Conservation (phyloP, 148 eudicot genomes). For the Beta vulgaris region DNA sequence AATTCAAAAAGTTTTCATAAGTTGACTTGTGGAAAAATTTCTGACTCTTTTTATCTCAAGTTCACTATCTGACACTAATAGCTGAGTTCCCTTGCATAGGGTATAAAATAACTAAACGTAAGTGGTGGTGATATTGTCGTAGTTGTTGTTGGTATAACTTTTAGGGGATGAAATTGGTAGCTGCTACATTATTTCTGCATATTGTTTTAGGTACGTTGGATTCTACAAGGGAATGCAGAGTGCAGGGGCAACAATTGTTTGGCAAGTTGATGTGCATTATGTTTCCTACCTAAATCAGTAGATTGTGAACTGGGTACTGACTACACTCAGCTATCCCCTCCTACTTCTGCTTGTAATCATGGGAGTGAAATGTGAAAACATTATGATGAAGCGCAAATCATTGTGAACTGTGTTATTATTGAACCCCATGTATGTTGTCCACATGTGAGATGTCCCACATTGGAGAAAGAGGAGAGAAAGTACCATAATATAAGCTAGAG, state of each 20-base stretch:
- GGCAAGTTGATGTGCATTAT: conserved; percentile 81
- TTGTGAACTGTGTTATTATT: too few species aligned
- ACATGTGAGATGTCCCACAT: too few species aligned
- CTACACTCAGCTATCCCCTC: conserved; percentile 75
- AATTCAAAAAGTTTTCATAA: too few species aligned
- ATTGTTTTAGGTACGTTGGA: conserved; percentile 69
- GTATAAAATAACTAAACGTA: not conserved
- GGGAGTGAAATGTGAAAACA: conserved; percentile 70
- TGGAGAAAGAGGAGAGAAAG: too few species aligned
- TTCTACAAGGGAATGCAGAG: conserved; percentile 97
- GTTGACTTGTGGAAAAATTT: too few species aligned
- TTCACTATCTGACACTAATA: too few species aligned
- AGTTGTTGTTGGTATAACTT: not conserved
- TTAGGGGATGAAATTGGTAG: not conserved
- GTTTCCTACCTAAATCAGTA: conserved; percentile 60
- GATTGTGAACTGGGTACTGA: conserved; percentile 66
- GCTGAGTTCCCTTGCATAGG: too few species aligned
- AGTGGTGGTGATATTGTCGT: not conserved
- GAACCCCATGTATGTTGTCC: too few species aligned
- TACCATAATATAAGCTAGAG: too few species aligned
- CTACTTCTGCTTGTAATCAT: conserved; percentile 51
- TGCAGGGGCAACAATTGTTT: conserved; percentile 89
- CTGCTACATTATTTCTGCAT: not conserved
- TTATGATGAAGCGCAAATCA: conserved; percentile 25
- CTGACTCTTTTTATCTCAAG: too few species aligned